Evolutionary conservation across 306 rosid genomes (phyloP).

Genomic region (Pterocarpus santalinus): DNA sequence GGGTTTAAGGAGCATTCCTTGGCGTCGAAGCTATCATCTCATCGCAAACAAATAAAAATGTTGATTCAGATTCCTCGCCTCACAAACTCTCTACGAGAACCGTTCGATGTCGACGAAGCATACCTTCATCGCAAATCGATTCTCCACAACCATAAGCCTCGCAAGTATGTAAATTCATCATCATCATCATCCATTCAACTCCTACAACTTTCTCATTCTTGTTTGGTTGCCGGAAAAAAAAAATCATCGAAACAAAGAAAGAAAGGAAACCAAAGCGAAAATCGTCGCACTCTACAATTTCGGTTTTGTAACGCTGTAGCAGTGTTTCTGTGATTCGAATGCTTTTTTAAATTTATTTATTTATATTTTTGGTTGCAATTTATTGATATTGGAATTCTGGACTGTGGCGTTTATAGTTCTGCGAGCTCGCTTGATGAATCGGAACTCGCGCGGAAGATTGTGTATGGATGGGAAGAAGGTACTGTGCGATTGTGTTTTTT

Average conservation of each 20-base stretch:
- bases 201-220: not conserved
- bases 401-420: constrained; percentile 42
- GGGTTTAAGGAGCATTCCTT: not conserved
- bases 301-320: not conserved
- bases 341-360: constrained; percentile 5
- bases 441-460: constrained; percentile 58
- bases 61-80: constrained; percentile 65
- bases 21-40: not conserved
- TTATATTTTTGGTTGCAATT: not conserved
- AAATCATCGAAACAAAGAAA: not conserved
- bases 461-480: constrained; percentile 62
- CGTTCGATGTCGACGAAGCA: constrained; percentile 59
- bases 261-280: not conserved
- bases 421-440: constrained; percentile 63
- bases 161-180: constrained; percentile 40
- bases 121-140: constrained; percentile 59
- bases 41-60: constrained; percentile 28
- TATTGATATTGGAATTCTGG: not conserved
- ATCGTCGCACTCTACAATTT: constrained; percentile 9
- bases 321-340: constrained; percentile 13
- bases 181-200: not conserved
- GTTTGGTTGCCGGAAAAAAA: constrained; percentile 21
- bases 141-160: constrained; percentile 50
- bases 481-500: constrained; percentile 23
- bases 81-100: constrained; percentile 60